phyloP scores from a whole-genome alignment of 192 early-diverging fungal genomes.

The Umbelopsis sp. region DNA sequence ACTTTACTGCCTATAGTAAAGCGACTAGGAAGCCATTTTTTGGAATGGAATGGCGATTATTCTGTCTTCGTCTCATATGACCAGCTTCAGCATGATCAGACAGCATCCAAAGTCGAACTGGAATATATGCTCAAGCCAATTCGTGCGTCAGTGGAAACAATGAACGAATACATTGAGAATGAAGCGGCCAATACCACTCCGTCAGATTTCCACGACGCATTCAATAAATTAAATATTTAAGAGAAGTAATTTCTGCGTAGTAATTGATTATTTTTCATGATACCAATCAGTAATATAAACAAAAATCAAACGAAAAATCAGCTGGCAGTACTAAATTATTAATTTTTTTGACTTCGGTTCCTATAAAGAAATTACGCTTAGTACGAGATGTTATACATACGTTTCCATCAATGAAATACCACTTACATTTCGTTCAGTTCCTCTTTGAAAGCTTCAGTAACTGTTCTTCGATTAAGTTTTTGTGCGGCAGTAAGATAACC shows the following conservation, averaged over 20 bases:
- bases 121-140: not conserved
- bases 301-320: not conserved
- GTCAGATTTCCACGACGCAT: not conserved
- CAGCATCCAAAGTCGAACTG: not conserved
- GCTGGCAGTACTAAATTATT: not conserved
- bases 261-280: not conserved
- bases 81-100: not conserved
- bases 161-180: constrained; percentile 3
- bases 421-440: constrained; percentile 60
- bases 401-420: not conserved
- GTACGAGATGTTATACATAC: not conserved
- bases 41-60: constrained; percentile 7
- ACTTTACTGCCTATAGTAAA: not conserved
- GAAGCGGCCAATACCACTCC: not conserved
- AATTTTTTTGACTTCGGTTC: constrained; percentile 10
- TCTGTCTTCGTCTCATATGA: constrained; percentile 24
- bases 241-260: not conserved
- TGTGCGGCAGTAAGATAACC: constrained; percentile 88
- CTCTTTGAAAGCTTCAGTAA: constrained; percentile 59
- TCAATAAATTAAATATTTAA: not conserved
- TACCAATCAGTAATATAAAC: not conserved
- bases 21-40: constrained; percentile 10
- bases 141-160: not conserved
- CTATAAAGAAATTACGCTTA: not conserved
- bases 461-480: constrained; percentile 84